phyloP scores from a whole-genome alignment of 164 flowering plant genomes.

The Chloranthus sessilifolius region DNA sequence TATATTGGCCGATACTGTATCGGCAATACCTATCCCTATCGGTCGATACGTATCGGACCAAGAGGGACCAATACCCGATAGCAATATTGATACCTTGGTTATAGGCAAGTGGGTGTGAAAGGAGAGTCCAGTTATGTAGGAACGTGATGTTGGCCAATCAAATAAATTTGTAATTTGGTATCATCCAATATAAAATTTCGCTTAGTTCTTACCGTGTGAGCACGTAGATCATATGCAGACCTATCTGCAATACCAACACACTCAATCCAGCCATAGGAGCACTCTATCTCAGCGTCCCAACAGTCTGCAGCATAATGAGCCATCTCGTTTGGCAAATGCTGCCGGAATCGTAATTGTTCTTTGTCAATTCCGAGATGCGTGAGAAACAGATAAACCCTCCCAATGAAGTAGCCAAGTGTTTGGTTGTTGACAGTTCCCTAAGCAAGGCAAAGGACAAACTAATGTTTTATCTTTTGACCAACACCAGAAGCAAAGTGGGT shows the following conservation, averaged over 20 bases:
- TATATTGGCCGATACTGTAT: too few relatives aligned
- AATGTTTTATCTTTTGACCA: slow-evolving; percentile 1
- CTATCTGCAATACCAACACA: slow-evolving; percentile 99
- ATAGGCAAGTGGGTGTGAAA: too few relatives aligned
- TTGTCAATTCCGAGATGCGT: slow-evolving; percentile 82
- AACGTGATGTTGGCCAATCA: too few relatives aligned
- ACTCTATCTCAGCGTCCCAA: slow-evolving; percentile 99
- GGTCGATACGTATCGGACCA: too few relatives aligned
- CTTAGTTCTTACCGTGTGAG: slow-evolving; percentile 64
- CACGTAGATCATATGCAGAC: slow-evolving; percentile 87
- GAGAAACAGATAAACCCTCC: slow-evolving; percentile 87
- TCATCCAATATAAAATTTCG: background rate
- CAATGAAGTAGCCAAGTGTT: slow-evolving; percentile 92
- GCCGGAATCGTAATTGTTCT: slow-evolving; percentile 80
- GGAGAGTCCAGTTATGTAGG: too few relatives aligned
- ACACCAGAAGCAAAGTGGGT: background rate
- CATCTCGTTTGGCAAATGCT: slow-evolving; percentile 98
- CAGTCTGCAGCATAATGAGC: slow-evolving; percentile 99
- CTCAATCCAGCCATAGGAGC: slow-evolving; percentile 97
- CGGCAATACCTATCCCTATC: too few relatives aligned
- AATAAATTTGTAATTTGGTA: too few relatives aligned
- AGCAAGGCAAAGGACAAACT: background rate
- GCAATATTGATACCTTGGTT: too few relatives aligned
- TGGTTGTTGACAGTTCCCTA: slow-evolving; percentile 93
- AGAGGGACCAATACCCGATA: too few relatives aligned